These are phyloP conservation scores for Podosphaera xanthii DNA, from an alignment of 2,329 filamentous ascomycete species.

Conservation along the genomic window DNA sequence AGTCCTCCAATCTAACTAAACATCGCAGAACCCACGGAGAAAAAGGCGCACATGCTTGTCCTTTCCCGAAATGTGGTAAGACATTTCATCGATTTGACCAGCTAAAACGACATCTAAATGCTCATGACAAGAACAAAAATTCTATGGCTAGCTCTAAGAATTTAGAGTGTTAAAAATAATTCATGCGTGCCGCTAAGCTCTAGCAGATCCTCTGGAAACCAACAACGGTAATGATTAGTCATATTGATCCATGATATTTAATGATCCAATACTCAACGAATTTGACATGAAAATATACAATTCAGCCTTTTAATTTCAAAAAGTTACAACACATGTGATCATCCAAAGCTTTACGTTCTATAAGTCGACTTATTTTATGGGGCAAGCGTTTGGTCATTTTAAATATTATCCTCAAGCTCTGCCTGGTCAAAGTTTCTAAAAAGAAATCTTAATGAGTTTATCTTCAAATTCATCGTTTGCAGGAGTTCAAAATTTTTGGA, in stretches of 20 bases:
- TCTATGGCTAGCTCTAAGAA: slow-evolving; percentile 6
- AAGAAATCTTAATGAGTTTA: no score
- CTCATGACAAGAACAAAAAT: slow-evolving; percentile 8
- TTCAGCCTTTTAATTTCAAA: neutral
- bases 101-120: slow-evolving; percentile 29
- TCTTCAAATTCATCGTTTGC: no score
- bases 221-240: neutral
- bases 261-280: neutral
- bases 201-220: neutral
- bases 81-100: slow-evolving; percentile 38
- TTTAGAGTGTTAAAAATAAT: neutral
- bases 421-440: no score
- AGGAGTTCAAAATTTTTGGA: no score
- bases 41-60: slow-evolving; percentile 27
- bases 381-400: no score
- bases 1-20: slow-evolving; percentile 44
- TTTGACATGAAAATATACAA: neutral
- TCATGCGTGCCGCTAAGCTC: neutral
- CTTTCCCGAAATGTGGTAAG: slow-evolving; percentile 25
- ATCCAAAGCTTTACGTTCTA: neutral
- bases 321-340: neutral
- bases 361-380: neutral
- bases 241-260: neutral
- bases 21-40: slow-evolving; percentile 37
- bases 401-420: no score